phyloP scores from a whole-genome alignment of 306 rosid genomes.

The Begonia peltatifolia region DNA sequence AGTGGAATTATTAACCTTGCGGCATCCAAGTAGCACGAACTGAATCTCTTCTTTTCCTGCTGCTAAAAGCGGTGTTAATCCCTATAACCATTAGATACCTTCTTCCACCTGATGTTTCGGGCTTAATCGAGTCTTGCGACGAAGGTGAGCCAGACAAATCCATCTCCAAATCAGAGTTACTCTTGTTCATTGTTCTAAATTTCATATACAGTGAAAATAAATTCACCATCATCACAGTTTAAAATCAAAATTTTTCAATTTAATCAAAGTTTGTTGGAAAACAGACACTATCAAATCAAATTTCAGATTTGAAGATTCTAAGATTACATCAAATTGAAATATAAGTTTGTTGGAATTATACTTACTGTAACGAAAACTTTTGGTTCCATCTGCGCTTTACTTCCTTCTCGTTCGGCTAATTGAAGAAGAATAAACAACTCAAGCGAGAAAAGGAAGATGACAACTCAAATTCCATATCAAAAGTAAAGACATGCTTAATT shows the following conservation, averaged over 20 bases:
- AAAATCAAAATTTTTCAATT: no score
- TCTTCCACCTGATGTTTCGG: constrained; percentile 41
- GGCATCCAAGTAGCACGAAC: constrained; percentile 96
- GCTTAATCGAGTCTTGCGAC: constrained; percentile 30
- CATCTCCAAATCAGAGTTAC: constrained; percentile 89
- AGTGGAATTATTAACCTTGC: constrained; percentile 45
- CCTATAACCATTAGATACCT: constrained; percentile 85
- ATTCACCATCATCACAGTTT: no score
- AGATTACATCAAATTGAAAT: no score
- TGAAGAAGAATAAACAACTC: constrained; percentile 7
- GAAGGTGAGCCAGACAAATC: constrained; percentile 78
- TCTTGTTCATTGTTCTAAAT: constrained; percentile 69
- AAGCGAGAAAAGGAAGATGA: neutral
- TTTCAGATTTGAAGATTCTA: no score
- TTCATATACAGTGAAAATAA: constrained; percentile 2
- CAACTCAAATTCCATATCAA: constrained; percentile 2
- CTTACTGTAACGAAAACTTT: constrained; percentile 64
- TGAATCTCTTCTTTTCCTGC: constrained; percentile 94
- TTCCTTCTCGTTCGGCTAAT: constrained; percentile 64
- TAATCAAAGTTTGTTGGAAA: no score
- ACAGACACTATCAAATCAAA: no score
- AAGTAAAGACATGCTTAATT: neutral
- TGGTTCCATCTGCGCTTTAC: constrained; percentile 42
- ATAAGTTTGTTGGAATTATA: constrained; percentile 1
- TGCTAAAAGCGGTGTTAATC: constrained; percentile 93